Evolutionary conservation across 176 grass and related monocot species (phyloP), one percentile per base, ranked within the genome.

Genomic region (Cymbopogon citratus): DNA sequence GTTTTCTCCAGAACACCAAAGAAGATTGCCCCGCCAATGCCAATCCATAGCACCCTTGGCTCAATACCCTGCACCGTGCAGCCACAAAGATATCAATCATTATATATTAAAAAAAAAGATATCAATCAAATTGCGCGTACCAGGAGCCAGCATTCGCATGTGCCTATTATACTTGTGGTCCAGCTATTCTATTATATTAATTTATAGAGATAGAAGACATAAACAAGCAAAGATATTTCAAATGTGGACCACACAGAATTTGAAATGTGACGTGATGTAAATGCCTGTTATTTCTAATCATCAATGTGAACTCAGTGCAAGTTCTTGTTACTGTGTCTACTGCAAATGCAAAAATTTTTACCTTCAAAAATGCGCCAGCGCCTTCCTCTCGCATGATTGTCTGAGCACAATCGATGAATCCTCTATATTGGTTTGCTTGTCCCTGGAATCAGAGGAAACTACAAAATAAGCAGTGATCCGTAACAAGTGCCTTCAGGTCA

Each of bases 1-100:
- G 94, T 91, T 64, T 85, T 91, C 81, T 97, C 94, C 60, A 97
- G 66, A 57, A 93, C 88, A 28, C 89, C 84, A 6, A 97, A 97
- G 86, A 97, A 97, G 71, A 97, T 97, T 2, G 94, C 89, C 16
- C 94, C 91, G 2, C 93, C 93, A 13, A 97, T 93, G 71, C 94
- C 94, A 39, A 91, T 97, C 91, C 91, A 97, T 25, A 93, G 21
- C 11, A 93, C 84, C 86, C 91, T 89, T 48, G 93, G 93, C n/a
- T 86, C 93, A 10, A 95, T 84, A 74, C 93, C 93, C 93, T 95
- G 74, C 70, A 52, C n/a, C n/a, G n/a, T n/a, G 3, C 31, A 52
- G 64, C 12, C 27, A 84, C 83, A 74, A 71, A 49, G 24, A 62
- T 27, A 77, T n/a, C n/a, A n/a, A n/a, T n/a, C n/a, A n/a, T n/a